Conservation (phyloP, 2,329 filamentous ascomycete genomes). For the Ceratocystis harringtonii region DNA sequence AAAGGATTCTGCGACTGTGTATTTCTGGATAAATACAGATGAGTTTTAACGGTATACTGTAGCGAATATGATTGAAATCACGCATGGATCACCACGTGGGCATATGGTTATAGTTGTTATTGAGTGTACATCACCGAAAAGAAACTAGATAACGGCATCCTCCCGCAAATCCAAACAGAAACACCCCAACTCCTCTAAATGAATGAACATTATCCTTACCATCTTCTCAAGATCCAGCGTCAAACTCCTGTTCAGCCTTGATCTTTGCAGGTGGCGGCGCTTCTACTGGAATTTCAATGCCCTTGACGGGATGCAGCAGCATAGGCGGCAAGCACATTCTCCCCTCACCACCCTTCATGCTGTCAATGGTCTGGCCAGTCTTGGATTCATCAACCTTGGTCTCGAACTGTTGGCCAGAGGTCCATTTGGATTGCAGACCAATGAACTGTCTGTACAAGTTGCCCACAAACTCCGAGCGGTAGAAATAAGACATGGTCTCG, state of each 20-base stretch:
- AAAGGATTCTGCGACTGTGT: background rate
- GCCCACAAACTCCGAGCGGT: constrained; percentile 66
- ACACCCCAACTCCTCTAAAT: constrained; percentile 1
- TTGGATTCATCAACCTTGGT: constrained; percentile 38
- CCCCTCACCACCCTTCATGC: constrained; percentile 55
- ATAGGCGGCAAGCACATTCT: constrained; percentile 86
- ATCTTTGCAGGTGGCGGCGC: constrained; percentile 34
- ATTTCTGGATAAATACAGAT: constrained; percentile 10
- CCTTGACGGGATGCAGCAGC: constrained; percentile 78
- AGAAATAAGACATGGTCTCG: constrained; percentile 78
- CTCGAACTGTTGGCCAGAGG: constrained; percentile 65
- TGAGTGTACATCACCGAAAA: background rate
- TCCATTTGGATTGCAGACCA: constrained; percentile 63
- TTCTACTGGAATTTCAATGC: constrained; percentile 50
- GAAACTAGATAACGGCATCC: background rate
- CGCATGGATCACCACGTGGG: background rate
- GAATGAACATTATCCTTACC: background rate
- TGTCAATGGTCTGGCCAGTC: constrained; percentile 32
- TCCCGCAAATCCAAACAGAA: constrained; percentile 1
- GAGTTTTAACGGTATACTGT: background rate
- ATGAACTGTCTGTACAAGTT: constrained; percentile 79
- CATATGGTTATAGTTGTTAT: background rate
- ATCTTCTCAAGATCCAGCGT: constrained; percentile 30
- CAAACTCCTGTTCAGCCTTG: constrained; percentile 27
- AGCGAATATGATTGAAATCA: background rate